These are phyloP conservation scores for Melampsora larici-populina DNA, from an alignment of 1,284 basidiomycete genomes.

Conservation along the genomic window DNA sequence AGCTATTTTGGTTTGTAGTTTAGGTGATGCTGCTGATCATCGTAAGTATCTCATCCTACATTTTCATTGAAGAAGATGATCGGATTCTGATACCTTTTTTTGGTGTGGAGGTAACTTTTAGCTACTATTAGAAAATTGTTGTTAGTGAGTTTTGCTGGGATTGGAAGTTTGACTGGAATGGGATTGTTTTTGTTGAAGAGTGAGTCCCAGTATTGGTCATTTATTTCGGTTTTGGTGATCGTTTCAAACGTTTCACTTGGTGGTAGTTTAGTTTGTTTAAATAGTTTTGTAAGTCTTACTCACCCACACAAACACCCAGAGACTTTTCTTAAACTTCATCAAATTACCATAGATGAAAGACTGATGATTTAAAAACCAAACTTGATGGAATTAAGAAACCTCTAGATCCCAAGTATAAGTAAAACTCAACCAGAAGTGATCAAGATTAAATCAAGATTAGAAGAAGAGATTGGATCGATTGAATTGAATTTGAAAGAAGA, in stretches of 20 bases:
- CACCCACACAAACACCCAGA: too few relatives aligned
- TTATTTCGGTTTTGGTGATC: constrained; percentile 65
- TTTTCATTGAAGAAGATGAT: constrained; percentile 11
- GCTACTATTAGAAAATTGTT: constrained; percentile 73
- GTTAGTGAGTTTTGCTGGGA: constrained; percentile 67
- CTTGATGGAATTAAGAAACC: background rate
- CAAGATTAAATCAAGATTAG: background rate
- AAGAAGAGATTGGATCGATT: background rate
- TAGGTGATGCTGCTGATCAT: constrained; percentile 80
- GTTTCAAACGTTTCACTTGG: constrained; percentile 77
- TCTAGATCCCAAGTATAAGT: background rate
- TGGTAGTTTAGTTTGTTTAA: constrained; percentile 77
- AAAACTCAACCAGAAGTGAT: background rate
- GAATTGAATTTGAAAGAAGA: background rate
- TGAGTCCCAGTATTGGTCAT: constrained; percentile 64
- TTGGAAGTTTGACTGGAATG: constrained; percentile 66
- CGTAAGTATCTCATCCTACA: constrained; percentile 56
- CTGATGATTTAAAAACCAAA: too few relatives aligned
- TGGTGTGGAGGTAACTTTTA: constrained; percentile 50
- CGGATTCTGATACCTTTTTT: background rate
- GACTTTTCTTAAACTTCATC: background rate
- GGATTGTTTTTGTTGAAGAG: constrained; percentile 72
- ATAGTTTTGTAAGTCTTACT: constrained; percentile 73
- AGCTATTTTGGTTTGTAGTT: constrained; percentile 81
- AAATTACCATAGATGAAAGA: too few relatives aligned